Evolutionary conservation across 495 filamentous ascomycete species (phyloP).

Genomic region (Hypoxylon fuscum): DNA sequence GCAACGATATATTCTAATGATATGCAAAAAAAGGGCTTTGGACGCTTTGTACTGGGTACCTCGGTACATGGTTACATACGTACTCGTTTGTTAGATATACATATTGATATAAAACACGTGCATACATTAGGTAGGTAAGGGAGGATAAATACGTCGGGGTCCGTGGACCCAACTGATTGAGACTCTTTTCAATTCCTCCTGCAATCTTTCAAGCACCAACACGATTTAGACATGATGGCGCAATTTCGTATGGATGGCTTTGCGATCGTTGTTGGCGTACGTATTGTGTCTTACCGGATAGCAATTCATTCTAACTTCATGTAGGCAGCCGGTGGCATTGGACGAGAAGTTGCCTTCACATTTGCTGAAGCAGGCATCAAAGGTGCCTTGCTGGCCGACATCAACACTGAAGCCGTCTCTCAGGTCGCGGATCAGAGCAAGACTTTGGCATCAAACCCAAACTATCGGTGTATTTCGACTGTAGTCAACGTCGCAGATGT

Average conservation of each 20-base stretch:
- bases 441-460: constrained; percentile 35
- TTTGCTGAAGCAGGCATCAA: constrained; percentile 47
- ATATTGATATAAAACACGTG: no score
- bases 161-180: no score
- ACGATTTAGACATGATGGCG: neutral
- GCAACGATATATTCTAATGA: no score
- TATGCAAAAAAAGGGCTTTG: no score
- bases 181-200: constrained; percentile 3
- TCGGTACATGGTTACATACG: no score
- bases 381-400: constrained; percentile 49
- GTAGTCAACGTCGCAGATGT: constrained; percentile 48
- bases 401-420: constrained; percentile 38
- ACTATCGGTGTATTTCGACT: constrained; percentile 36
- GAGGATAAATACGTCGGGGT: no score
- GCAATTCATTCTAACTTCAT: neutral
- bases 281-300: neutral
- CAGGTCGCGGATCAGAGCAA: constrained; percentile 39
- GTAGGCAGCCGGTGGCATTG: constrained; percentile 43
- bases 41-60: no score
- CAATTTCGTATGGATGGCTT: constrained; percentile 1
- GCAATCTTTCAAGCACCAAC: neutral
- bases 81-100: no score
- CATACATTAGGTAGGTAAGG: no score
- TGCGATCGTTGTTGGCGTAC: constrained; percentile 1
- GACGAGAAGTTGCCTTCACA: constrained; percentile 40